Percentiles rank a stretch among this genome's conserved stretches.
Evolutionary conservation across 2,329 filamentous ascomycete species (phyloP).

Genomic region (Penicillium sp.): DNA sequence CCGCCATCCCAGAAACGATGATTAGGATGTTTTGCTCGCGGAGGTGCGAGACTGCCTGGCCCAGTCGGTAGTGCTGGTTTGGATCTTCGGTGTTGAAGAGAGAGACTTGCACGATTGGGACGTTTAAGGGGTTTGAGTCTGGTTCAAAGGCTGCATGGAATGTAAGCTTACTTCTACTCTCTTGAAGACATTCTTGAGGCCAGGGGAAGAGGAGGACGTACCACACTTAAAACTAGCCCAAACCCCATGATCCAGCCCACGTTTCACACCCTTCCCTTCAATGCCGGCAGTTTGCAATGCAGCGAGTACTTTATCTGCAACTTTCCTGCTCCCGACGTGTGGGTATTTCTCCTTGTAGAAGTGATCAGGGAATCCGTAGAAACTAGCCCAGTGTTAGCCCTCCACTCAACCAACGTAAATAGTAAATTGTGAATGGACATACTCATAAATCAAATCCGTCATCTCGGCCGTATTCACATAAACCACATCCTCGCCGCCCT

Average conservation of each 20-base stretch:
- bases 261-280: slow-evolving; percentile 60
- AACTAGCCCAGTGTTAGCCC: slow-evolving; percentile 45
- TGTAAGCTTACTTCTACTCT: slow-evolving; percentile 4
- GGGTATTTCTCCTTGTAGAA: slow-evolving; percentile 72
- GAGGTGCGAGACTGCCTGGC: slow-evolving; percentile 67
- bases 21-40: slow-evolving; percentile 71
- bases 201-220: too few species aligned
- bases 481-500: slow-evolving; percentile 59
- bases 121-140: slow-evolving; percentile 63
- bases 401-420: too few species aligned
- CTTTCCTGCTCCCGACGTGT: slow-evolving; percentile 62
- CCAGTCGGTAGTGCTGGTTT: slow-evolving; percentile 68
- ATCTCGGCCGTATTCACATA: slow-evolving; percentile 68
- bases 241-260: slow-evolving; percentile 76
- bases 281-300: slow-evolving; percentile 63
- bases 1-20: slow-evolving; percentile 74
- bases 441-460: slow-evolving; percentile 74
- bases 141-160: slow-evolving; percentile 61
- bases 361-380: slow-evolving; percentile 72
- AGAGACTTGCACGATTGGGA: slow-evolving; percentile 74
- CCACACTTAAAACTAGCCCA: slow-evolving; percentile 68
- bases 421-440: slow-evolving; percentile 24
- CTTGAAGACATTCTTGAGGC: too few species aligned
- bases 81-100: slow-evolving; percentile 69
- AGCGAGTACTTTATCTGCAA: slow-evolving; percentile 63